Evolutionary conservation across 495 filamentous ascomycete genomes (phyloP), one percentile per base, ranked within the genome.

Genomic region (Penicillium soppii): DNA sequence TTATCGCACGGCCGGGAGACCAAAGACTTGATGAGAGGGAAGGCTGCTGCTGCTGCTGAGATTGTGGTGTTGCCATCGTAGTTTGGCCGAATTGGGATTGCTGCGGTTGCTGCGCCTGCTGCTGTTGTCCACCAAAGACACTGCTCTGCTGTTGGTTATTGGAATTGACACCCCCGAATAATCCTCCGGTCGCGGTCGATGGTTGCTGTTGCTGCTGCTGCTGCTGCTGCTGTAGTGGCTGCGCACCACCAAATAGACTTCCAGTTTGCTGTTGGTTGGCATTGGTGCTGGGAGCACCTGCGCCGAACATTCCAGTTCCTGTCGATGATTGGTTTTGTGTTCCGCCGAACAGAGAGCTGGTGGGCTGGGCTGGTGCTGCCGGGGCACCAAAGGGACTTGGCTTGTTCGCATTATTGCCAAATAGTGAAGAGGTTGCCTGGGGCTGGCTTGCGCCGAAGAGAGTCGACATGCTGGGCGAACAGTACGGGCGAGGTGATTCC

Each of bases 1-100:
- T 75, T 16, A 78, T 68, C 16, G 71, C 72, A 40, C 72, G 71
- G 20, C 73, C 75, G 10, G 76, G 73, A 19, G 70, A 72, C 76
- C 76, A 79, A 38, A 79, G 47, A 30, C 73, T 75, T n/a, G 72
- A 72, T 12, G 70, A 69, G 10, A 58, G 58, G 32, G 69, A 68
- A 56, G 66, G 68, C 50, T 73, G 68, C 32, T 65, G 68, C 32
- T 65, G 65, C 50, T 73, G 70, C 35, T 75, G 70, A 39, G 64
- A 57, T 26, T 62, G 62, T 22, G 61, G 55, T 19, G 63, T 57
- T 10, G 51, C 52, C 62, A 66, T 66, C 3, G 62, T 66, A 19
- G 54, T 61, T 17, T 63, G 62, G 21, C 62, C 62, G 30, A 64
- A 63, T 40, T 71, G 68, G 30, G 57, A 63, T 44, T 69, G 66